Evolutionary conservation across 1,284 basidiomycete species (phyloP).

Genomic region (Ganoderma multipileum): DNA sequence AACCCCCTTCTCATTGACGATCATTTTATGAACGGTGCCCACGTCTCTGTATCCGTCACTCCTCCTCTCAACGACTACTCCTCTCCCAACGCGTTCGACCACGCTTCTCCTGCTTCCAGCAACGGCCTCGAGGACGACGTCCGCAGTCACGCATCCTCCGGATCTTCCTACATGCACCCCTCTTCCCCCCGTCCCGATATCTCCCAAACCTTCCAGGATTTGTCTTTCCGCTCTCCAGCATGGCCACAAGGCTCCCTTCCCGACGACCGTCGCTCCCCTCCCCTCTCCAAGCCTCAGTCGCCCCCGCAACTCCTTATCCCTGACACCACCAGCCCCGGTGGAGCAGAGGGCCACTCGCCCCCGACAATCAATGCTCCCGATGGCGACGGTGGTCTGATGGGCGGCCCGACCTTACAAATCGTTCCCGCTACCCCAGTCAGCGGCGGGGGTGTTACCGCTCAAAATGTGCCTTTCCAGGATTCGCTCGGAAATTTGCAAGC

Average conservation of each 20-base stretch:
- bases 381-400: constrained; percentile 57
- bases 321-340: constrained; percentile 44
- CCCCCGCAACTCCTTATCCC: constrained; percentile 77
- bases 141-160: constrained; percentile 67
- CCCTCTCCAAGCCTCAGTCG: constrained; percentile 61
- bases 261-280: constrained; percentile 49
- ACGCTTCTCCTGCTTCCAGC: constrained; percentile 68
- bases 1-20: constrained; percentile 65
- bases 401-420: constrained; percentile 71
- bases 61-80: constrained; percentile 45
- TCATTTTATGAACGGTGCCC: constrained; percentile 52
- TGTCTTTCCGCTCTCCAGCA: constrained; percentile 68
- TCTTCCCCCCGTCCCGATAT: constrained; percentile 62
- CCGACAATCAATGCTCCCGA: constrained; percentile 75
- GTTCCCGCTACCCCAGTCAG: constrained; percentile 83
- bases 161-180: constrained; percentile 59
- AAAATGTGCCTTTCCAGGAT: constrained; percentile 56
- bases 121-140: constrained; percentile 55
- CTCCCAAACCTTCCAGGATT: constrained; percentile 58
- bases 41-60: constrained; percentile 51
- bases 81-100: constrained; percentile 55
- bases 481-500: constrained; percentile 49
- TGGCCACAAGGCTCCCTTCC: constrained; percentile 61
- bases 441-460: constrained; percentile 57
- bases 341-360: constrained; percentile 40